These are phyloP conservation scores for Ogataea wickerhamii DNA, from an alignment of 805 yeast species.

Conservation along the genomic window DNA sequence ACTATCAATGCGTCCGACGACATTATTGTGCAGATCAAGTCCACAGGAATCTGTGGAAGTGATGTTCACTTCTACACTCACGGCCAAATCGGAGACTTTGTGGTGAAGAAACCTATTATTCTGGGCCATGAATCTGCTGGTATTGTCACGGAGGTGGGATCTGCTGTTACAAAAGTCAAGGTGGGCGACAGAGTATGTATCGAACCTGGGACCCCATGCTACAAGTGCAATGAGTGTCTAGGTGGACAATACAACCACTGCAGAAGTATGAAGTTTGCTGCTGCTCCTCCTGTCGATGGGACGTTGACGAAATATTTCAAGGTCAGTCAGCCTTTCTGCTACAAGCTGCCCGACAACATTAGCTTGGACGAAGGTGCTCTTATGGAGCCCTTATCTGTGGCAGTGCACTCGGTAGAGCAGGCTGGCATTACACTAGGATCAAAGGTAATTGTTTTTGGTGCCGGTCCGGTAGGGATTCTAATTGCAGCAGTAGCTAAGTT, in stretches of 20 bases:
- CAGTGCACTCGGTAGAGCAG: constrained; percentile 56
- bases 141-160: constrained; percentile 39
- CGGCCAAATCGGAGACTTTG: constrained; percentile 9
- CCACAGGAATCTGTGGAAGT: constrained; percentile 64
- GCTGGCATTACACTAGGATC: constrained; percentile 34
- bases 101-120: constrained; percentile 8
- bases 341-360: constrained; percentile 27
- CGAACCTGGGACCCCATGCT: constrained; percentile 57
- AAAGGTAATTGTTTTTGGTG: constrained; percentile 51
- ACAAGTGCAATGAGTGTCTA: constrained; percentile 39
- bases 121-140: constrained; percentile 37
- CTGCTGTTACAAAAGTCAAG: constrained; percentile 39
- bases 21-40: constrained; percentile 33
- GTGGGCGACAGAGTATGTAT: constrained; percentile 59
- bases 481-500: constrained; percentile 25
- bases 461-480: constrained; percentile 54
- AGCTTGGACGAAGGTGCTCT: constrained; percentile 43
- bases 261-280: constrained; percentile 37
- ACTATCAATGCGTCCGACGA: constrained; percentile 25
- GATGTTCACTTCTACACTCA: constrained; percentile 50
- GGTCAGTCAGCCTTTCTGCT: constrained; percentile 29
- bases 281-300: constrained; percentile 33
- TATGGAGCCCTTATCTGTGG: constrained; percentile 55
- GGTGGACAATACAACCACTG: constrained; percentile 42
- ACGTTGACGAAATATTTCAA: constrained; percentile 39